Base-by-base conservation (phyloP, 2,329 filamentous ascomycete species). In the Exophiala xenobiotica region DNA sequence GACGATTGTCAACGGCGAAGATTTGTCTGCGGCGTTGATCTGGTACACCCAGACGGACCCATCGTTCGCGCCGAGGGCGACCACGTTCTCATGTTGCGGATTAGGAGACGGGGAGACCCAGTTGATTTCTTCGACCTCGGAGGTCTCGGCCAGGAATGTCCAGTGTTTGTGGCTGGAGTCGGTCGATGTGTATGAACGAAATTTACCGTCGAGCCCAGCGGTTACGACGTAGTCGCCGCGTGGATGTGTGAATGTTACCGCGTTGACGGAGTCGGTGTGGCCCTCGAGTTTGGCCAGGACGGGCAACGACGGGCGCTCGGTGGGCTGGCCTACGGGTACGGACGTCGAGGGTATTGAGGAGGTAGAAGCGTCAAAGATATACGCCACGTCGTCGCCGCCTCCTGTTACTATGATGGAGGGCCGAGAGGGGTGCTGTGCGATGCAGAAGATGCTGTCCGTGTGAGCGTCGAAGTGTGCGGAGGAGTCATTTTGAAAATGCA, bases 41-140 rank as follows among this genome's bases (percentile, higher is more conserved):
- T 84, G 85, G 74, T 96, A 96, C 7, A 99, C 87, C 93, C 93
- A 99, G 35, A 96, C 90, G 45, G 86, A 91, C 49, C 93, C 93
- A 67, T 99, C 91, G 27, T 81, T 87, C 26, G 90, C 90, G 51
- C 93, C 93, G 6, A 99, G 74, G 0, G 93, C 93, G 56, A 99
- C 67, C 6, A 89, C 84, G 72, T 96, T 95, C 54, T 86, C 81
- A 66, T 88, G 82, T 4, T 77, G 73, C 9, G 83, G 70, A 55
- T 85, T 77, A 1, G 91, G 90, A 66, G 88, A 95, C 0, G 90
- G 73, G 1, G 77, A 72, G 26, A 97, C 71, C 91, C 92, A 99
- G 75, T 93, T 95, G 65, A 99, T 86, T 71, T 97, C 92, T 62
- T 95, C 87, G 7, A 96, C 92, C 69, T 99, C 93, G 64, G 90